phyloP scores from a whole-genome alignment of 2,329 filamentous ascomycete species.

The Fusarium graminum region DNA sequence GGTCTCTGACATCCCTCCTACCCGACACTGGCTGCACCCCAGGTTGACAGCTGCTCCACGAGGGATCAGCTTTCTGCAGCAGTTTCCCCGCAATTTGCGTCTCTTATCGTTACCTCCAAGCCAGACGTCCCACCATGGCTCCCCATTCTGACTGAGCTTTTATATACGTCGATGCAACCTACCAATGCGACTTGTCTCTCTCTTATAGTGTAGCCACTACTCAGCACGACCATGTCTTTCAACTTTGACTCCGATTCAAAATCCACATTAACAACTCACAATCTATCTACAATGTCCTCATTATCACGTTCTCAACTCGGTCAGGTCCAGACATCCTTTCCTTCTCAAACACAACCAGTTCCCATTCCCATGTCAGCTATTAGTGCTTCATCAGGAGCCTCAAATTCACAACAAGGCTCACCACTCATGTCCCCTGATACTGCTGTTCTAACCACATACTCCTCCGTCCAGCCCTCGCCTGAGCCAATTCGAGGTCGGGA shows the following conservation, averaged over 20 bases:
- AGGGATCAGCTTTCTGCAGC: conserved; percentile 47
- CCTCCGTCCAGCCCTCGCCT: conserved; percentile 76
- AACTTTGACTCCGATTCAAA: conserved; percentile 46
- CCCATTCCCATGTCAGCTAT: conserved; percentile 65
- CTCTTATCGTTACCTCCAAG: conserved; percentile 46
- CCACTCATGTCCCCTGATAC: conserved; percentile 69
- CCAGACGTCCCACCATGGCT: conserved; percentile 54
- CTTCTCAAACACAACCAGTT: conserved; percentile 54
- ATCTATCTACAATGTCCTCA: conserved; percentile 58
- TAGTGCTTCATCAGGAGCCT: conserved; percentile 68
- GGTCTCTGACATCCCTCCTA: conserved; percentile 33
- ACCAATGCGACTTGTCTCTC: conserved; percentile 46
- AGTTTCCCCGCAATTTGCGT: conserved; percentile 46
- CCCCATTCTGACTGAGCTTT: conserved; percentile 50
- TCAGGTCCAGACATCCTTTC: conserved; percentile 63
- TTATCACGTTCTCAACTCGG: conserved; percentile 58
- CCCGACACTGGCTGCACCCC: conserved; percentile 45
- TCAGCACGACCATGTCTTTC: conserved; percentile 45
- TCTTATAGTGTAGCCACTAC: conserved; percentile 44
- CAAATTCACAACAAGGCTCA: conserved; percentile 67
- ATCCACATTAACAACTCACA: conserved; percentile 40
- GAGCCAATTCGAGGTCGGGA: conserved; percentile 70
- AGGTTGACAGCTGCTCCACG: conserved; percentile 45
- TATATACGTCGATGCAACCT: conserved; percentile 57
- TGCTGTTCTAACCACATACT: conserved; percentile 67